Percentiles rank a stretch among this genome's conserved stretches.
Evolutionary conservation across 176 grass and related monocot genomes (phyloP).

Genomic region (Dendrocalamus sinicus): DNA sequence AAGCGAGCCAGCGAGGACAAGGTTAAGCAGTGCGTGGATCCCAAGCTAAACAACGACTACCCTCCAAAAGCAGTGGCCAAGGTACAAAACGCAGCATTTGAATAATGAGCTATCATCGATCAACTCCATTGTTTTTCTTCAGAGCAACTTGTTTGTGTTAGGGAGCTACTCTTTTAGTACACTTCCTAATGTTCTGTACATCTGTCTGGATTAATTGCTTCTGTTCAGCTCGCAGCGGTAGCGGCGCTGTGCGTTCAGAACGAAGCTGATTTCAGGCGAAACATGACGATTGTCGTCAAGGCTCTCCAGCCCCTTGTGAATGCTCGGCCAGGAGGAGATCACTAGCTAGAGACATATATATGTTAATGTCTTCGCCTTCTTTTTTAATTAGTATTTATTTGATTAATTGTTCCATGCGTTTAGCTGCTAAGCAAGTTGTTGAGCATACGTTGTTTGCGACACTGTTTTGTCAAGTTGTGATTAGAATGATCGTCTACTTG

Average conservation of each 20-base stretch:
- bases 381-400: background rate
- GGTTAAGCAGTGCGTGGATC: constrained; percentile 95
- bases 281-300: constrained; percentile 95
- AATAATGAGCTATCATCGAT: background rate
- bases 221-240: constrained; percentile 75
- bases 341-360: background rate
- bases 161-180: background rate
- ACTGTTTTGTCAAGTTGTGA: background rate
- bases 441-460: background rate
- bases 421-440: no score
- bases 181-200: background rate
- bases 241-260: constrained; percentile 89
- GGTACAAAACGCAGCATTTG: constrained; percentile 36
- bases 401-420: background rate
- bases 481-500: background rate
- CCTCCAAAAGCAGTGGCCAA: constrained; percentile 95
- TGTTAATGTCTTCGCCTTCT: background rate
- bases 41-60: constrained; percentile 76
- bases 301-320: constrained; percentile 77
- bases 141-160: background rate
- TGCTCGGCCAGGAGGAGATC: constrained; percentile 46
- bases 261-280: constrained; percentile 89
- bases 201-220: background rate
- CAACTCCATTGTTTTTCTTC: no score
- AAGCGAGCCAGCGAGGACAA: constrained; percentile 99